These are phyloP conservation scores for Pseudonitzschia delicatissima DNA, from an alignment of 108 stramenopile genomes.

Conservation along the genomic window DNA sequence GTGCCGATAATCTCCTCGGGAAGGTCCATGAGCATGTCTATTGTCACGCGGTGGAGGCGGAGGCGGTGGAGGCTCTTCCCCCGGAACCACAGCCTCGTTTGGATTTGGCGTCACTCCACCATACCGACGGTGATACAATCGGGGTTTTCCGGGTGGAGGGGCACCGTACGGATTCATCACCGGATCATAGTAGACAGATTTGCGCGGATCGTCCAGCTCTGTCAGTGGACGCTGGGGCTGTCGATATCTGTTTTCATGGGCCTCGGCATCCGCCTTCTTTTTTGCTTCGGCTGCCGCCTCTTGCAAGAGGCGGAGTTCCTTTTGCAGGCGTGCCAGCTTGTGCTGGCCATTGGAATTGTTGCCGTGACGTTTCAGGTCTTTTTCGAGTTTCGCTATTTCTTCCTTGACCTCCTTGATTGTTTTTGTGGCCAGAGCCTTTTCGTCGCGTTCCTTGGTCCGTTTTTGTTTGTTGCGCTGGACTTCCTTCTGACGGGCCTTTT, in stretches of 20 bases:
- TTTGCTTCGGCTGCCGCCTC: slow-evolving; percentile 31
- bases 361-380: slow-evolving; percentile 3
- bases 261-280: slow-evolving; percentile 17
- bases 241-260: background rate
- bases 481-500: slow-evolving; percentile 61
- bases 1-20: slow-evolving; percentile 12
- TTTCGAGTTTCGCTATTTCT: slow-evolving; percentile 46
- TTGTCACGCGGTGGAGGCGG: slow-evolving; percentile 40
- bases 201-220: slow-evolving; percentile 50
- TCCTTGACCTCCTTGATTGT: slow-evolving; percentile 50
- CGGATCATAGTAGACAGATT: slow-evolving; percentile 71
- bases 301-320: slow-evolving; percentile 70
- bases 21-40: slow-evolving; percentile 4
- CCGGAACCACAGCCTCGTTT: slow-evolving; percentile 47
- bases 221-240: slow-evolving; percentile 35
- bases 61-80: slow-evolving; percentile 37
- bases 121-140: slow-evolving; percentile 52
- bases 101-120: slow-evolving; percentile 53
- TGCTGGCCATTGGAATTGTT: slow-evolving; percentile 29
- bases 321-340: slow-evolving; percentile 64
- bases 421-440: slow-evolving; percentile 58
- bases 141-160: slow-evolving; percentile 76
- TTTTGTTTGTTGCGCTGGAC: slow-evolving; percentile 69
- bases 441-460: slow-evolving; percentile 69
- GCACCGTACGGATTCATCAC: slow-evolving; percentile 78